These are phyloP conservation scores for Persicaria tinctoria DNA, from an alignment of 148 eudicot genomes.

Conservation along the genomic window DNA sequence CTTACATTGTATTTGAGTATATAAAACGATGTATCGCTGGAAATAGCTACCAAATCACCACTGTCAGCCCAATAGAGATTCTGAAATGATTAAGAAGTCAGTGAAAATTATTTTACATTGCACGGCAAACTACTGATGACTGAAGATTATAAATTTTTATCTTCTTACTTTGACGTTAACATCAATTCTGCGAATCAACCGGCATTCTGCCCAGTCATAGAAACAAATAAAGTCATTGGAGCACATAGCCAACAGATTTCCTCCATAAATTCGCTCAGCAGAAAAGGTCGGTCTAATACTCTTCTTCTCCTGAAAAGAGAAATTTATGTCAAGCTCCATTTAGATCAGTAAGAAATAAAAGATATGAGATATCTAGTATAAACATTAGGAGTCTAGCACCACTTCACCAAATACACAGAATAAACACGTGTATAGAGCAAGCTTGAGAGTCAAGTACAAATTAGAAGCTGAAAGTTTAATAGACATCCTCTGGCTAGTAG, in stretches of 20 bases:
- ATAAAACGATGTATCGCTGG: slow-evolving; percentile 91
- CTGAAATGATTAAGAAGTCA: slow-evolving; percentile 32
- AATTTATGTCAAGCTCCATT: neutral
- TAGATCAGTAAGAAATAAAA: neutral
- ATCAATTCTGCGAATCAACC: slow-evolving; percentile 86
- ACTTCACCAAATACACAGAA: neutral
- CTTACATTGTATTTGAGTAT: slow-evolving; percentile 89
- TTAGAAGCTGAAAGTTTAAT: neutral
- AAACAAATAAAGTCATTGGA: slow-evolving; percentile 95
- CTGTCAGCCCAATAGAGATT: slow-evolving; percentile 98
- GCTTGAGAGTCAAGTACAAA: neutral
- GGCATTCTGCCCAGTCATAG: slow-evolving; percentile 95
- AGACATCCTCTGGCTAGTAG: neutral
- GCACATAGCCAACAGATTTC: slow-evolving; percentile 85
- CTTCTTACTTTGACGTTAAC: slow-evolving; percentile 78
- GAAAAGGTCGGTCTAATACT: slow-evolving; percentile 87
- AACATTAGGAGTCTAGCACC: neutral
- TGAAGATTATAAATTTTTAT: slow-evolving; percentile 9
- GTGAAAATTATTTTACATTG: neutral
- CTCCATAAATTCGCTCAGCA: slow-evolving; percentile 88
- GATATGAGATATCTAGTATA: neutral
- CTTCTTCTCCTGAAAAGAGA: slow-evolving; percentile 77
- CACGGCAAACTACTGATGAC: neutral
- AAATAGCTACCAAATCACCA: slow-evolving; percentile 92
- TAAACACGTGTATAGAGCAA: neutral